A percentile compares a stretch with the other conserved stretches of the same genome.
These are phyloP conservation scores for Royoungia palumana DNA, from an alignment of 768 basidiomycete species.

Conservation along the genomic window DNA sequence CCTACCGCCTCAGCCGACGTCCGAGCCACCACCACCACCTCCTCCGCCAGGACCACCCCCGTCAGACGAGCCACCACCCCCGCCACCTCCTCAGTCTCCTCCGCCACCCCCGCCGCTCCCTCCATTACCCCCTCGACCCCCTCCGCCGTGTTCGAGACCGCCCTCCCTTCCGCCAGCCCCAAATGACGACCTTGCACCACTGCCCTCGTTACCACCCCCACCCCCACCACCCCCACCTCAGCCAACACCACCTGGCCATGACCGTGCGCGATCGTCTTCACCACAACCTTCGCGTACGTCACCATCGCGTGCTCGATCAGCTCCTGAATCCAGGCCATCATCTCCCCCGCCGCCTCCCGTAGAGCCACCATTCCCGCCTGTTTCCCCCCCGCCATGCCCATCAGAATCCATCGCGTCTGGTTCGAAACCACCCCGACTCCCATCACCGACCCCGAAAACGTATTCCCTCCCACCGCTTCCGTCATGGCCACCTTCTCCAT, in stretches of 20 bases:
- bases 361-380: conserved; percentile 13
- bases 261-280: conserved; percentile 21
- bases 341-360: conserved; percentile 25
- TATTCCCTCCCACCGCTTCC: conserved; percentile 45
- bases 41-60: conserved; percentile 32
- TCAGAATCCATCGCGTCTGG: conserved; percentile 29
- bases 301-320: conserved; percentile 21
- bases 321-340: conserved; percentile 28
- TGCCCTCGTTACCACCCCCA: conserved; percentile 22
- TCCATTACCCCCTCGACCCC: conserved; percentile 23
- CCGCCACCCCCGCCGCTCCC: conserved; percentile 27
- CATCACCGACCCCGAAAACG: conserved; percentile 26
- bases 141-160: conserved; percentile 23
- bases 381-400: conserved; percentile 25
- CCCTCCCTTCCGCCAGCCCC: conserved; percentile 19
- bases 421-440: conserved; percentile 15
- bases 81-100: conserved; percentile 26
- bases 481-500: conserved; percentile 53
- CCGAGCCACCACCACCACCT: conserved; percentile 37
- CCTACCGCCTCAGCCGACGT: conserved; percentile 36
- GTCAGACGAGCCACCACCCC: conserved; percentile 26
- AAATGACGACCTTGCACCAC: conserved; percentile 12
- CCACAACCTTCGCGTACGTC: conserved; percentile 26
- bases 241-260: conserved; percentile 10
- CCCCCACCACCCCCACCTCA: conserved; percentile 13